Conservation (phyloP, 129 eudicot genomes). For the Flaveria bidentis region DNA sequence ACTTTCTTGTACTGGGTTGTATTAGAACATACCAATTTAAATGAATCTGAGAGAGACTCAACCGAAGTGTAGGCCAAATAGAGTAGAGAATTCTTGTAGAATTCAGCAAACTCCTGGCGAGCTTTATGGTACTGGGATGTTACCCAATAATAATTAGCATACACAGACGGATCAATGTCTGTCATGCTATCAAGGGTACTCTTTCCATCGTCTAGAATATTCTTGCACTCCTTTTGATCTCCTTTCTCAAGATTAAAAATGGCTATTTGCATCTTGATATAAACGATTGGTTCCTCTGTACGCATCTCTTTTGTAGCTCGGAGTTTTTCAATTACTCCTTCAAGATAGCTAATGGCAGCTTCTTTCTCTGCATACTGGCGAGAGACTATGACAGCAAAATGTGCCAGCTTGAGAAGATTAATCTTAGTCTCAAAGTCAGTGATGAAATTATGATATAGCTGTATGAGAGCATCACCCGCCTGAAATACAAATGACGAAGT, state of each 20-base stretch:
- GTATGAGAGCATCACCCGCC: constrained; percentile 96
- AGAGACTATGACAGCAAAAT: constrained; percentile 89
- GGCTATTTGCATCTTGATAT: constrained; percentile 85
- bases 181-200: constrained; percentile 93
- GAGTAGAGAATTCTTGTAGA: constrained; percentile 88
- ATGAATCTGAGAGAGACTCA: constrained; percentile 79
- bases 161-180: constrained; percentile 90
- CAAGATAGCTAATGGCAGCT: constrained; percentile 74
- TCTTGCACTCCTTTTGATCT: constrained; percentile 81
- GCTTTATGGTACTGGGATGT: constrained; percentile 90
- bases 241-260: constrained; percentile 79
- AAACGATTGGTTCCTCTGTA: constrained; percentile 84
- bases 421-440: constrained; percentile 94
- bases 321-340: constrained; percentile 88
- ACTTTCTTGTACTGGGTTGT: background rate
- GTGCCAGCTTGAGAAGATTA: constrained; percentile 95
- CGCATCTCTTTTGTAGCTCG: constrained; percentile 70
- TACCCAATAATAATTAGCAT: constrained; percentile 93
- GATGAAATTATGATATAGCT: constrained; percentile 83
- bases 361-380: constrained; percentile 81
- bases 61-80: constrained; percentile 88
- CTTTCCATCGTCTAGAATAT: constrained; percentile 80
- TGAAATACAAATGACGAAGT: constrained; percentile 35
- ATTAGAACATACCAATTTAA: constrained; percentile 66
- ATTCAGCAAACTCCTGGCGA: constrained; percentile 87